These are phyloP conservation scores for Penicillium robsamsonii DNA, from an alignment of 495 filamentous ascomycete genomes.

Conservation along the genomic window DNA sequence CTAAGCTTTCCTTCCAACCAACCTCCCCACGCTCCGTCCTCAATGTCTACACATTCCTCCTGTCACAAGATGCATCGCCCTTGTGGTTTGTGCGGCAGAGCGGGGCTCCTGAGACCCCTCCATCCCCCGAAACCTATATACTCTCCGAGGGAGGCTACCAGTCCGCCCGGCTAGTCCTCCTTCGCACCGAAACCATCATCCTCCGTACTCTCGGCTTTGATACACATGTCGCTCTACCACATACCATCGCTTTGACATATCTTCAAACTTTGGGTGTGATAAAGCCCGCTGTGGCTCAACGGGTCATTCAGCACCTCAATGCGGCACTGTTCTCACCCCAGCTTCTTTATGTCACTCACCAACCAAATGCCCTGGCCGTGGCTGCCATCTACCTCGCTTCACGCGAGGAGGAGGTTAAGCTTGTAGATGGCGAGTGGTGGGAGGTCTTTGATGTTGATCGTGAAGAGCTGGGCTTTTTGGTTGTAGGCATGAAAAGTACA, in stretches of 20 bases:
- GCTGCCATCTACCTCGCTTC: conserved; percentile 87
- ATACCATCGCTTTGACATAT: conserved; percentile 88
- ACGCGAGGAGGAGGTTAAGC: conserved; percentile 70
- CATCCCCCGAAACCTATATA: conserved; percentile 60
- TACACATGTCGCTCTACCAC: conserved; percentile 78
- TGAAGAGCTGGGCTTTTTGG: conserved; percentile 91
- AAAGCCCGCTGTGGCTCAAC: conserved; percentile 52
- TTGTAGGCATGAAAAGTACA: conserved; percentile 80
- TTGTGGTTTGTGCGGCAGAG: conserved; percentile 50
- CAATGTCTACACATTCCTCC: conserved; percentile 81
- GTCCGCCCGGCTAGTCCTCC: conserved; percentile 56
- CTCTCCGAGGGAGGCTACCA: conserved; percentile 73
- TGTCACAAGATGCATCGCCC: conserved; percentile 59
- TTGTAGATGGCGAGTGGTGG: conserved; percentile 90
- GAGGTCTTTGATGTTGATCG: conserved; percentile 96
- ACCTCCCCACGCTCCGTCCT: conserved; percentile 73
- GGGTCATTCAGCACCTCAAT: conserved; percentile 76
- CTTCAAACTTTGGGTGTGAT: conserved; percentile 76
- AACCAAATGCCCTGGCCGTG: conserved; percentile 80
- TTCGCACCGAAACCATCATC: conserved; percentile 70
- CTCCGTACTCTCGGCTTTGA: conserved; percentile 76
- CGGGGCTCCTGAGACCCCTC: conserved; percentile 32
- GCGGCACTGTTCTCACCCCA: conserved; percentile 81
- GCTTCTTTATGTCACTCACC: conserved; percentile 86
- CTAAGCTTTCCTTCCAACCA: conserved; percentile 79